Evolutionary conservation across 2,329 filamentous ascomycete genomes (phyloP), one percentile per base, ranked within the genome.

Genomic region (Simplicillium sp.): DNA sequence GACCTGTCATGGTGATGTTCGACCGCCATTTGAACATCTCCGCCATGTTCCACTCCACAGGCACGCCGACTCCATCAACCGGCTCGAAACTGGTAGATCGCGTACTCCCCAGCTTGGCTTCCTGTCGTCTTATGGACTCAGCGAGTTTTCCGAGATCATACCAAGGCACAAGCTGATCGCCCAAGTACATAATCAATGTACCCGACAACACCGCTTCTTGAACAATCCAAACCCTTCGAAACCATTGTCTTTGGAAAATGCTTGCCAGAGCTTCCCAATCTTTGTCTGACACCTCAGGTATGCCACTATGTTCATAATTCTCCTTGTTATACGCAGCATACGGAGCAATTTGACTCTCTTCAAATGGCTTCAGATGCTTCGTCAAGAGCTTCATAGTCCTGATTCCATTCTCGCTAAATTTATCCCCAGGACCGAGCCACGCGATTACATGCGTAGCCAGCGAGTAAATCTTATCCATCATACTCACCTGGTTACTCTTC

Each of bases 401-500:
- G 11, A 54, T 20, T 1, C 50, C 52, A 9, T 15, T 13, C 12
- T 45, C 43, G 7, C 48, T 44, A 17, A 46, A 39, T 9, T 38
- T 32, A 31, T 52, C 48, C 13, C 42, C 36, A 9, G 50, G 48
- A 11, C 54, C 54, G 3, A 58, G 49, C 50, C 55, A 58, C 0
- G 50, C 52, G 13, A 55, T 14, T 2, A 55, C 51, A 28, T 44
- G 49, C 5, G 42, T 39, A 1, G 55, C 50, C 13, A 36, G 35
- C 8, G 44, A 48, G 42, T 56, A 60, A 11, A 55, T 59, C 28
- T 44, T 39, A 11, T 54, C 50, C 55, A 58, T 58, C 37, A 55
- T 48, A 15, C 36, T 46, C 3, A 57, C 56, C 37, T 58, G 55
- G 0, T 16, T 8, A 38, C 50, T 51, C 38, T 56, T 54, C 39